A percentile compares a stretch with the other conserved stretches of the same genome.
phyloP scores from a whole-genome alignment of 768 basidiomycete genomes.

The button mushroom (Agaricus bisporus) region DNA sequence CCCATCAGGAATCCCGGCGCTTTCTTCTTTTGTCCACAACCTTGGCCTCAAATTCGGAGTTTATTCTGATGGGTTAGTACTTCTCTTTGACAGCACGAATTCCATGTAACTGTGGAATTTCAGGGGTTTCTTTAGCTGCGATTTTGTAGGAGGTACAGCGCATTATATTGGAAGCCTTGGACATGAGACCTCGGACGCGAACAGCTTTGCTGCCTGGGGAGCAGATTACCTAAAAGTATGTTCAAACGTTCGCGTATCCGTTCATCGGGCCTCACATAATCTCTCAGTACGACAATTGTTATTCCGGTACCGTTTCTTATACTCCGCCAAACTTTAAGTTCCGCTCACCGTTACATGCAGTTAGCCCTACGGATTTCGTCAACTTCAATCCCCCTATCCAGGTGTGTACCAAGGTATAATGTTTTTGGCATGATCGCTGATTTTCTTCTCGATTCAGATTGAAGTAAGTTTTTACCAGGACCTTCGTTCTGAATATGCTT shows the following conservation, averaged over 20 bases:
- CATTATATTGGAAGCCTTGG: constrained; percentile 40
- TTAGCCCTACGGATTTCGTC: constrained; percentile 38
- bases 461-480: constrained; percentile 20
- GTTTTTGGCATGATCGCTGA: background rate
- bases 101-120: background rate
- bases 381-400: constrained; percentile 36
- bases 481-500: background rate
- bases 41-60: constrained; percentile 56
- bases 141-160: constrained; percentile 37
- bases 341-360: constrained; percentile 11
- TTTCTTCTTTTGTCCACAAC: constrained; percentile 30
- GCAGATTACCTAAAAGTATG: constrained; percentile 37
- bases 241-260: background rate
- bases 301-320: constrained; percentile 25
- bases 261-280: background rate
- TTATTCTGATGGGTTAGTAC: constrained; percentile 43
- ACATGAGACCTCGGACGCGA: constrained; percentile 41
- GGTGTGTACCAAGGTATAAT: constrained; percentile 8
- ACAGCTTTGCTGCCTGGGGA: constrained; percentile 43
- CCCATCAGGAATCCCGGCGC: constrained; percentile 32
- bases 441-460: constrained; percentile 19
- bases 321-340: background rate
- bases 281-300: constrained; percentile 43
- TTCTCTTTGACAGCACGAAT: background rate
- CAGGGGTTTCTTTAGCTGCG: constrained; percentile 40